Evolutionary conservation across 1,284 basidiomycete genomes (phyloP).

Genomic region (Lignosus rhinocerotis): DNA sequence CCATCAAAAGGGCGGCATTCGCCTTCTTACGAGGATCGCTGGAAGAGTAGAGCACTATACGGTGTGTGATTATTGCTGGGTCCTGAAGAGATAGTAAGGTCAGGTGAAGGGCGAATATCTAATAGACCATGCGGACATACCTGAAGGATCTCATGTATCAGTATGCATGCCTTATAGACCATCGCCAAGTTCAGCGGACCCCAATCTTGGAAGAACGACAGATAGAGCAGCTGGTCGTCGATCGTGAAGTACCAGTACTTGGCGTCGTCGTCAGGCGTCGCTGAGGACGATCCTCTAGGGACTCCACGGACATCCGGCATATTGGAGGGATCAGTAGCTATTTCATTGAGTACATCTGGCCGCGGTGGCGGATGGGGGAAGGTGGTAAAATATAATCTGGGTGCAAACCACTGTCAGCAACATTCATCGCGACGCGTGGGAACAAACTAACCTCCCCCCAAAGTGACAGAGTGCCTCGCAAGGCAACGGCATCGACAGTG

Average conservation of each 20-base stretch:
- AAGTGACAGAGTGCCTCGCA: constrained; percentile 79
- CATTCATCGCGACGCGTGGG: constrained; percentile 9
- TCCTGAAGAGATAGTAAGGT: constrained; percentile 47
- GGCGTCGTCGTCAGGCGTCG: constrained; percentile 66
- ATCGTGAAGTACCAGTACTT: constrained; percentile 86
- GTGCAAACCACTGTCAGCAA: constrained; percentile 16
- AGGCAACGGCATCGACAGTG: constrained; percentile 36
- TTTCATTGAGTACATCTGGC: constrained; percentile 61
- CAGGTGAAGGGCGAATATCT: constrained; percentile 24
- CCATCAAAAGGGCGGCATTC: constrained; percentile 90
- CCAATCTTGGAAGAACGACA: constrained; percentile 94
- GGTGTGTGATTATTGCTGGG: constrained; percentile 61
- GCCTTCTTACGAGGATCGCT: constrained; percentile 86
- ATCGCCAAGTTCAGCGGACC: constrained; percentile 92
- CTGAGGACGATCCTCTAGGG: constrained; percentile 55
- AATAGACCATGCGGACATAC: constrained; percentile 43
- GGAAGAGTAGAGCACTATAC: constrained; percentile 89
- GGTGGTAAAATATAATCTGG: constrained; percentile 80
- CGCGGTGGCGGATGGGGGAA: constrained; percentile 72
- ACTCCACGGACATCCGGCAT: constrained; percentile 61
- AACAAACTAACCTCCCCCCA: constrained; percentile 57
- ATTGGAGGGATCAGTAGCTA: constrained; percentile 48
- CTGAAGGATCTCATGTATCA: constrained; percentile 86
- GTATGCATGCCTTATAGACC: constrained; percentile 93
- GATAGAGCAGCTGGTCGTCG: constrained; percentile 90